Evolutionary conservation across 2,329 filamentous ascomycete species (phyloP).

Genomic region (Hypoxylon sp.): DNA sequence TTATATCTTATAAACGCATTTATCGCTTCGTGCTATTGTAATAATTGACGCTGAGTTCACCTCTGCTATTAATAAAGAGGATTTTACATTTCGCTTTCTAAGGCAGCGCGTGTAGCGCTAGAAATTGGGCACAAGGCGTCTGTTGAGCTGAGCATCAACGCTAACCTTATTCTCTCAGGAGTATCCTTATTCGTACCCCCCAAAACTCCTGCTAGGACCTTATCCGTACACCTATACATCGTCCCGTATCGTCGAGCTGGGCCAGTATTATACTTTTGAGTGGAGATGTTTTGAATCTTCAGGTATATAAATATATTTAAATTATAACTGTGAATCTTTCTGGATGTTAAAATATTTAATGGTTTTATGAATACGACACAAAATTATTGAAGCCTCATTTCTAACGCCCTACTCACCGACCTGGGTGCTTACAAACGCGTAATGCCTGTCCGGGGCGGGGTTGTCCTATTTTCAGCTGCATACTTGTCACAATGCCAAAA

Average conservation of each 20-base stretch:
- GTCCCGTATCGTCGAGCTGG: no score
- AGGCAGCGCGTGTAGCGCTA: constrained; percentile 5
- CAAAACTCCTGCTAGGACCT: no score
- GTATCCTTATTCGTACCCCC: no score
- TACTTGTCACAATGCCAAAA: neutral
- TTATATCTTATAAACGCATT: neutral
- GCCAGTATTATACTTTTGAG: no score
- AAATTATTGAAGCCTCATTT: neutral
- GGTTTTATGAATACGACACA: neutral
- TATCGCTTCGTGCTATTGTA: constrained; percentile 8
- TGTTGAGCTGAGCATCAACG: constrained; percentile 15
- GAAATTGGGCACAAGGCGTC: constrained; percentile 3
- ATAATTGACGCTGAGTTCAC: constrained; percentile 13
- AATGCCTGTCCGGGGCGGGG: neutral
- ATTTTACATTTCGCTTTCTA: constrained; percentile 3
- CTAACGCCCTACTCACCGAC: neutral
- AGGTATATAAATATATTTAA: no score
- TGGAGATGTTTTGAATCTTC: no score
- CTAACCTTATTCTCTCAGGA: constrained; percentile 13
- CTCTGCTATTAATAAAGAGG: neutral
- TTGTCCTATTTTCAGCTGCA: neutral
- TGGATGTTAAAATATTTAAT: no score
- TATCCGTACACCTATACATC: no score
- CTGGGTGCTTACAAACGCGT: neutral
- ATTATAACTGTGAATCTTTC: no score